phyloP scores from a whole-genome alignment of 208 protist genomes.

The Angomonas deanei region DNA sequence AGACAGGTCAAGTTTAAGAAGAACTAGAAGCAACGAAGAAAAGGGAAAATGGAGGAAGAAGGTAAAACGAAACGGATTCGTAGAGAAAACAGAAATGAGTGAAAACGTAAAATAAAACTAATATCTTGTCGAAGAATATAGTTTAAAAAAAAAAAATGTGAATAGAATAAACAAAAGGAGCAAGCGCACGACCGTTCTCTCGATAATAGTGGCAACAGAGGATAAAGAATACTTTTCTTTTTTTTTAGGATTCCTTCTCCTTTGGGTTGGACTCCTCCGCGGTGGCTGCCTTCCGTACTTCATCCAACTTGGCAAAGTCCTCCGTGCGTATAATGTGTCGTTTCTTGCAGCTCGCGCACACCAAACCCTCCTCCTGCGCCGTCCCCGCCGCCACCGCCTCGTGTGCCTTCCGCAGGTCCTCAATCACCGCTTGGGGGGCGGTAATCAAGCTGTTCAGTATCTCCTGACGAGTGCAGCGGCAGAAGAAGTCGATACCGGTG shows the following conservation, averaged over 20 bases:
- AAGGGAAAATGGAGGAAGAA: background rate
- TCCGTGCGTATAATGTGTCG: background rate
- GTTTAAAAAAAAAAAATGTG: background rate
- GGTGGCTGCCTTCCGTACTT: background rate
- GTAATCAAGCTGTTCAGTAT: slow-evolving; percentile 21
- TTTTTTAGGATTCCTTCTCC: background rate
- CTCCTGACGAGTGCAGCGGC: slow-evolving; percentile 56
- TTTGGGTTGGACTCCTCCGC: background rate
- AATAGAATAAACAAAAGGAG: background rate
- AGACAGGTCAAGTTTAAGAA: too few relatives aligned
- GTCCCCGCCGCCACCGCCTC: background rate
- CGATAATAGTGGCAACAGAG: background rate
- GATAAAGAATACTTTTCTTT: background rate
- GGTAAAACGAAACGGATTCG: background rate
- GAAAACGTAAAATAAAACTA: too few relatives aligned
- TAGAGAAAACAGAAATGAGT: too few relatives aligned
- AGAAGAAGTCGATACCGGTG: slow-evolving; percentile 75
- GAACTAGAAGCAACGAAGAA: background rate
- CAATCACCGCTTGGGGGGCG: slow-evolving; percentile 18
- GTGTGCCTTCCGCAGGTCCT: background rate
- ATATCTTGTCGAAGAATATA: background rate
- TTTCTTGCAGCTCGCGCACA: background rate
- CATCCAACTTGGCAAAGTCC: background rate
- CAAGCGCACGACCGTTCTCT: background rate
- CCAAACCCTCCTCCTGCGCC: background rate